Base-by-base conservation (phyloP, 2,329 filamentous ascomycete species). In the Talaromyces sp. region DNA sequence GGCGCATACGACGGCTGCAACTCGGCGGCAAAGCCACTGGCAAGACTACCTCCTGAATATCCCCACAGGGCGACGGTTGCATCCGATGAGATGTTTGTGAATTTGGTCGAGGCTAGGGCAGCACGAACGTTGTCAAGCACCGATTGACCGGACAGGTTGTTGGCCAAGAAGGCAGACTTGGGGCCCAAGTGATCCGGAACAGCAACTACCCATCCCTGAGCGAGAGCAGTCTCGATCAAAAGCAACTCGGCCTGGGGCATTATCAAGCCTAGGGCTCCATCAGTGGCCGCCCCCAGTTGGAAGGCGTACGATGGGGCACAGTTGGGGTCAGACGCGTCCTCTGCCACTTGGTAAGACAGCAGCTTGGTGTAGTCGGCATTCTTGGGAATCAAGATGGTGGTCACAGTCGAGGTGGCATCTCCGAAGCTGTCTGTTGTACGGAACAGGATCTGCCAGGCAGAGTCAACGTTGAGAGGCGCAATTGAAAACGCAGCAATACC, bases 41-140 rank as follows among this genome's bases (percentile, higher is more conserved):
- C 80, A 3, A 85, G 63, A 1, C 78, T 78, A 2, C 83, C 84
- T 3, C 84, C 84, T 0, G 80, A 83, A 66, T 85, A 86, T 0
- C 84, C 84, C 81, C 82, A 85, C 58, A 84, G 69, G 2, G 77
- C 75, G 47, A 78, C 69, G 6, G 65, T 71, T 0, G 78, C 70
- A 17, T 71, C 66, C 4, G 64, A 42, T 13, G 68, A 65, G 57
- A 80, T 66, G 2, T 71, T 70, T 3, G 76, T 69, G 54, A 69
- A 62, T 10, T 62, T 27, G 2, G 55, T 61, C 1, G 69, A 70
- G 2, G 68, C 62, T 17, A 78, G 65, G 0, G 76, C 72, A 7
- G 79, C 79, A 9, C 81, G 76, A 1, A 81, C 66, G 3, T 71
- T 70, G 65, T 82, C 77, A 11, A 81, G 67, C 9, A 75, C 77